Evolutionary conservation across 2,329 filamentous ascomycete species (phyloP), one percentile per base, ranked within the genome.

Genomic region (Colletotrichum tanaceti): DNA sequence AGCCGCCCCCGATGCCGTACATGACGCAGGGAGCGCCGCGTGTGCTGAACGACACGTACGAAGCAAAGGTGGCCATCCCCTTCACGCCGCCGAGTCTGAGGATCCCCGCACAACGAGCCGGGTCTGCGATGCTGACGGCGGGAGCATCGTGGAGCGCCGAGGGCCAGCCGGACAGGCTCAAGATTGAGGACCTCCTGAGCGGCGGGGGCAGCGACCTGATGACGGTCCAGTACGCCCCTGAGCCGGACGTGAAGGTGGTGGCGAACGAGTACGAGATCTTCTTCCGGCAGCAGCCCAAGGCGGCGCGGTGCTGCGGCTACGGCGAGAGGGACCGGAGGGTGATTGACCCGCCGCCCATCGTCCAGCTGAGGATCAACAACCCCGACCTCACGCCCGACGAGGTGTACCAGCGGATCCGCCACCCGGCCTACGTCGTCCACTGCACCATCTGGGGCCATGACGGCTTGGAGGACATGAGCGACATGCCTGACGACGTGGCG

Each of bases 291-390:
- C 92, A 95, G 74, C 93, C 93, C 10, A 84, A 89, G 20, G 92
- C 92, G 1, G 93, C 93, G 61, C 86, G 93, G 73, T 92, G 92
- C 49, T 96, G 93, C 74, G 93, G 93, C 1, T 95, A 94, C 76
- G 93, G 93, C 69, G 93, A 95, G 78, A 86, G 92, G 71, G 93
- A 96, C 75, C 87, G 93, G 46, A 87, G 93, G 70, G 92, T 94
- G 18, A 92, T 96, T 71, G 93, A 96, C 75, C 93, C 93, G 47
- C 93, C 93, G 2, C 93, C 93, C 16, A 95, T 96, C 74, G 87
- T 96, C 24, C 89, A 95, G 75, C 86, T 95, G 54, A 82, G 84
- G 35, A 87, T 93, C 64, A 87, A 88, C 59, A 86, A 90, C 70
- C 83, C 86, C 1, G 82, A 76, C 22, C 75, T 85, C 32, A 83